Conservation (phyloP, 2,329 filamentous ascomycete species). For the Cercospora sesami region DNA sequence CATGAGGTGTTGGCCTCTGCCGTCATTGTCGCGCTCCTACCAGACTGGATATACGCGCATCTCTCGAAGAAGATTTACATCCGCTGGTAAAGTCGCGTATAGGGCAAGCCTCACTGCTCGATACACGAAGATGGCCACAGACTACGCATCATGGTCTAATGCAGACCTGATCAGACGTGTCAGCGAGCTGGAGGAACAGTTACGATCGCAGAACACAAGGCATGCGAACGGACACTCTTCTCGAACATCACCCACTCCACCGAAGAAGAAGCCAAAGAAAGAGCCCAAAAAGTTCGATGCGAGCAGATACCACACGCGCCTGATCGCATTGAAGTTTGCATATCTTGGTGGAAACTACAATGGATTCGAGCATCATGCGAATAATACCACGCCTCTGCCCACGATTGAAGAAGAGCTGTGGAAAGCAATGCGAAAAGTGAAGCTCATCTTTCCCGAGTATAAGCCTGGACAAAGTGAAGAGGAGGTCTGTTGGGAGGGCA, state of each 20-base stretch:
- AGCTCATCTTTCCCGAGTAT: slow-evolving; percentile 71
- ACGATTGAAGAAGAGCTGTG: slow-evolving; percentile 93
- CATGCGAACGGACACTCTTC: slow-evolving; percentile 27
- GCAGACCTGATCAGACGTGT: slow-evolving; percentile 69
- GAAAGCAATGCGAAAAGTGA: slow-evolving; percentile 80
- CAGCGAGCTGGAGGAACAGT: slow-evolving; percentile 64
- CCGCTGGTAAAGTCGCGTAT: not conserved
- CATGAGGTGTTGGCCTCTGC: slow-evolving; percentile 12
- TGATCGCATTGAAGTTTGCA: slow-evolving; percentile 88
- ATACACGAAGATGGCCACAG: slow-evolving; percentile 21
- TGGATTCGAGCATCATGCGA: slow-evolving; percentile 83
- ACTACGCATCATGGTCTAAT: slow-evolving; percentile 69
- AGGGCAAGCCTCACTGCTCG: not conserved
- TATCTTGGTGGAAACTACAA: slow-evolving; percentile 91
- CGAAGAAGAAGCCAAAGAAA: slow-evolving; percentile 42
- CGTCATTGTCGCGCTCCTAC: not conserved
- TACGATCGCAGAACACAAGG: slow-evolving; percentile 52
- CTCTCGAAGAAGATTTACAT: not conserved
- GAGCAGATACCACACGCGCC: slow-evolving; percentile 75
- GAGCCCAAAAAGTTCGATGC: slow-evolving; percentile 64
- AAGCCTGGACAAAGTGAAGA: slow-evolving; percentile 43
- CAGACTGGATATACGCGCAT: not conserved
- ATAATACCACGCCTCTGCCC: slow-evolving; percentile 66
- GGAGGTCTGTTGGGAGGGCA: slow-evolving; percentile 73
- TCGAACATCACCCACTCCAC: slow-evolving; percentile 15